Evolutionary conservation across 148 eudicot genomes (phyloP).

Genomic region (Limonium bicolor): DNA sequence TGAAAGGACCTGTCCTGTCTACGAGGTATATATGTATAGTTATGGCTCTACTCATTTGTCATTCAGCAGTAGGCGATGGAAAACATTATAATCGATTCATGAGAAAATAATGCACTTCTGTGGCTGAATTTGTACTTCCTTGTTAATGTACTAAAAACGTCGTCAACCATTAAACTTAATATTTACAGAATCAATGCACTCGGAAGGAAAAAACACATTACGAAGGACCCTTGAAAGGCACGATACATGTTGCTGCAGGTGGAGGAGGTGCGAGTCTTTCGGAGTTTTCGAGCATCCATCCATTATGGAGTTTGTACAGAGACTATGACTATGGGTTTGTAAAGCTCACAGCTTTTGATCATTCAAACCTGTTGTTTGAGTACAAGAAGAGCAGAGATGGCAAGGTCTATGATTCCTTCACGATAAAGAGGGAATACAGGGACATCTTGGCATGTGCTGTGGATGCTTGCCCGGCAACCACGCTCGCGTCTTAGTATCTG

Average conservation of each 20-base stretch:
- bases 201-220: constrained; percentile 44
- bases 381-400: constrained; percentile 87
- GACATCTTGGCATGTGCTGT: constrained; percentile 71
- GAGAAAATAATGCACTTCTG: not conserved
- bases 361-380: constrained; percentile 61
- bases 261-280: constrained; percentile 82
- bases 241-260: constrained; percentile 77
- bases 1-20: constrained; percentile 87
- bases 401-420: constrained; percentile 68
- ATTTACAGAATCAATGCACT: constrained; percentile 57
- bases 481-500: constrained; percentile 27
- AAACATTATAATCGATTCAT: too few species aligned
- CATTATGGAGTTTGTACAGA: constrained; percentile 67
- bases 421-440: constrained; percentile 55
- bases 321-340: constrained; percentile 73
- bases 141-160: not conserved
- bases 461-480: constrained; percentile 62
- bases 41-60: not conserved
- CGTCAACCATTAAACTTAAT: not conserved
- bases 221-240: constrained; percentile 54
- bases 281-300: constrained; percentile 25
- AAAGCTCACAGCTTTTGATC: constrained; percentile 70
- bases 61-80: too few species aligned
- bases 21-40: too few species aligned
- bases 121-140: not conserved